Evolutionary conservation across 2,329 filamentous ascomycete species (phyloP).

Genomic region (Lecanicillium sp.): DNA sequence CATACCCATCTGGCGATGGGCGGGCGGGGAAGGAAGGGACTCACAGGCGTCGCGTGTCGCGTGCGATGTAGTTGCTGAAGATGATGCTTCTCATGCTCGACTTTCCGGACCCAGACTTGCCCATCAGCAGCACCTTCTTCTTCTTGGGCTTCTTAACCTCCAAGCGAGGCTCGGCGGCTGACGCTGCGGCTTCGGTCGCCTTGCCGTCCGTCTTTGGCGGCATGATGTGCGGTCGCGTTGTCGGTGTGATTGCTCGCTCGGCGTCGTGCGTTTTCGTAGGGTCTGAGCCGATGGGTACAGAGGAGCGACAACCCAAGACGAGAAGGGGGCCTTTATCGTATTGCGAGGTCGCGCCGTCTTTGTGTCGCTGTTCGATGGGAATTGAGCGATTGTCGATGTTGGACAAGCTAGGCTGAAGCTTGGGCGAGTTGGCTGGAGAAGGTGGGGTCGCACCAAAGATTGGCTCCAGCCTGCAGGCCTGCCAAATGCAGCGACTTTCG

Average conservation of each 20-base stretch:
- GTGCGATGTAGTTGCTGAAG: constrained; percentile 97
- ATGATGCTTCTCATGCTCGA: constrained; percentile 98
- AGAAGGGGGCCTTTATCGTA: too few relatives aligned
- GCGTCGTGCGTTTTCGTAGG: too few relatives aligned
- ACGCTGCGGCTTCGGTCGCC: constrained; percentile 22
- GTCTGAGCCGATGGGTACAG: too few relatives aligned
- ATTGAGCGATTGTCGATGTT: not conserved
- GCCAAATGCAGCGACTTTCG: not conserved
- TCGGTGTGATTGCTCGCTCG: too few relatives aligned
- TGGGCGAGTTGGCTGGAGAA: not conserved
- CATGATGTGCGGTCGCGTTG: constrained; percentile 19
- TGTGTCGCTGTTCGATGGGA: too few relatives aligned
- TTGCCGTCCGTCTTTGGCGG: constrained; percentile 29
- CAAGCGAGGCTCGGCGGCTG: constrained; percentile 32
- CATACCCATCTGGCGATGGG: not conserved
- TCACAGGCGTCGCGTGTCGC: constrained; percentile 80
- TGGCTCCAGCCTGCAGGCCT: not conserved
- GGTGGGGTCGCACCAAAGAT: not conserved
- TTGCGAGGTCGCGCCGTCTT: too few relatives aligned
- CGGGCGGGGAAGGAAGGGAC: constrained; percentile 19
- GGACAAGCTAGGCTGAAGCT: not conserved
- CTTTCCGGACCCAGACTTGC: constrained; percentile 95
- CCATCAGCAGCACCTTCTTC: constrained; percentile 85
- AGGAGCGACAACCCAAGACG: too few relatives aligned
- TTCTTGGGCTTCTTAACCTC: constrained; percentile 68